Evolutionary conservation across 2,329 filamentous ascomycete genomes (phyloP).

Genomic region (Fusarium aywerte): DNA sequence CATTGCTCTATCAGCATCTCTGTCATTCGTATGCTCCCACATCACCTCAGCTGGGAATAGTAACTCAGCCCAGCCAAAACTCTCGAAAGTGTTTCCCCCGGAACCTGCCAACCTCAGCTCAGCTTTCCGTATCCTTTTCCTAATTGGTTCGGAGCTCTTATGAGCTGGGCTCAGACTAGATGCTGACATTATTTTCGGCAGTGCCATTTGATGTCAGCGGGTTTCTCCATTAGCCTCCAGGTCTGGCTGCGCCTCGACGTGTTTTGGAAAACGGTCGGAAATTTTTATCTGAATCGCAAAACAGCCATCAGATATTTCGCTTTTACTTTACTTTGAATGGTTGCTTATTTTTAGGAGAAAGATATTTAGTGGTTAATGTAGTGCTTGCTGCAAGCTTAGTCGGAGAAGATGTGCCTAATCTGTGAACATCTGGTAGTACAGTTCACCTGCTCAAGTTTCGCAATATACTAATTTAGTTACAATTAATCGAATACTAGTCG

Average conservation of each 20-base stretch:
- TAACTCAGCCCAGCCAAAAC: constrained; percentile 21
- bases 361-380: too few species aligned
- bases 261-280: background rate
- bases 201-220: constrained; percentile 22
- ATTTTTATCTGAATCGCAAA: background rate
- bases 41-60: constrained; percentile 29
- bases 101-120: background rate
- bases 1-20: background rate
- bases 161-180: constrained; percentile 22
- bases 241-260: constrained; percentile 23
- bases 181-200: constrained; percentile 29
- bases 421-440: too few species aligned
- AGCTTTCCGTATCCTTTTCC: fast-evolving
- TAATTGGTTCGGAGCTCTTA: background rate
- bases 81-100: constrained; percentile 25
- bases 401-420: background rate
- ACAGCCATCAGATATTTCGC: background rate
- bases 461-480: too few species aligned
- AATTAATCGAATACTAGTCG: too few species aligned
- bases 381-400: background rate
- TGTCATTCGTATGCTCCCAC: background rate
- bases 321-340: background rate
- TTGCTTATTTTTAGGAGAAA: background rate
- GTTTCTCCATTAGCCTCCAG: constrained; percentile 31
- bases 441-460: too few species aligned